Conservation (phyloP, 164 flowering plant genomes). For the Dillenia turbinata region DNA sequence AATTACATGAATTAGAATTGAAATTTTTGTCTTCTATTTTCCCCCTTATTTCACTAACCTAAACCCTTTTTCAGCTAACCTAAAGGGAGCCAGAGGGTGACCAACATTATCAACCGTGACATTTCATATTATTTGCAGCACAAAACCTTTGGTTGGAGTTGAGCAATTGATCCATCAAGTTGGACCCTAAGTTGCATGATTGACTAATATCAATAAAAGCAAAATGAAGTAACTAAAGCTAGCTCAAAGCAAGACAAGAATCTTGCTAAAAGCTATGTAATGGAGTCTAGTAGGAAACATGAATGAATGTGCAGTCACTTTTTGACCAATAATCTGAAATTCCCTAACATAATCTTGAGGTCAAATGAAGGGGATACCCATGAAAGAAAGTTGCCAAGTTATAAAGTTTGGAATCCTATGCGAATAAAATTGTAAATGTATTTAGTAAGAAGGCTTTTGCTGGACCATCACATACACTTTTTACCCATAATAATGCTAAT, state of each 20-base stretch:
- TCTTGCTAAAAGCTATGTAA: constrained; percentile 53
- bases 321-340: constrained; percentile 41
- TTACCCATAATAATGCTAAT: neutral
- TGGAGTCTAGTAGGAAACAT: constrained; percentile 48
- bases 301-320: constrained; percentile 36
- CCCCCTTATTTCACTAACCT: no score
- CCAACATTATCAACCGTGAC: no score
- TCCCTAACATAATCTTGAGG: constrained; percentile 20
- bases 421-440: neutral
- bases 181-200: constrained; percentile 14
- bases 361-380: constrained; percentile 22
- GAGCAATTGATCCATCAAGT: neutral
- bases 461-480: neutral
- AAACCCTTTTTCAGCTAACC: no score
- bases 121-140: no score
- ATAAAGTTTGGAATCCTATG: constrained; percentile 19
- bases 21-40: no score
- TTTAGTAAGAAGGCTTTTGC: neutral
- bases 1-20: no score
- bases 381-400: constrained; percentile 13
- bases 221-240: constrained; percentile 47
- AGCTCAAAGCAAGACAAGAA: constrained; percentile 49
- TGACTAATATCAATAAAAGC: constrained; percentile 31
- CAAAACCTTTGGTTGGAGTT: no score
- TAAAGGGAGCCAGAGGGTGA: no score